Evolutionary conservation across 106 monocot species (phyloP), one percentile per base, ranked within the genome.

Genomic region (Apostasia shenzhenica): DNA sequence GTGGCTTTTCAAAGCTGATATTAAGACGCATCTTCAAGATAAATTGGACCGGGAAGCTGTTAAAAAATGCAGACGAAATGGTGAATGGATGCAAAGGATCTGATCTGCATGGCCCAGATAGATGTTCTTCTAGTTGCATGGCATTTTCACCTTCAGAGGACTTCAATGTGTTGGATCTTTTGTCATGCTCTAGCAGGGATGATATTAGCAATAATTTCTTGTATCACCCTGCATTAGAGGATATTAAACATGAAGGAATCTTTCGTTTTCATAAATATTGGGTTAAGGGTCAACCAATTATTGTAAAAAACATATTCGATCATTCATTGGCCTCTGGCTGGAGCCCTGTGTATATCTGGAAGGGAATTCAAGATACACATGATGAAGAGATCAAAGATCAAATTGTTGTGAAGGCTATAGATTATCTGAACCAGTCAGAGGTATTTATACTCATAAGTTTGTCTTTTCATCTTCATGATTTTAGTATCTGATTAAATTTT

Each of bases 51-150:
- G 73, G 87, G 59, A 99, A 93, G 67, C 80, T 99, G 4, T 81
- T 87, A 8, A 99, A 88, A 73, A 83, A 87, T 78, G 83, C 90
- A 13, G 93, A 93, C 67, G 99, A 99, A 80, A 93, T 99, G 87
- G 93, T 99, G 54, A 81, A 67, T 72, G 93, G 99, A 14, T 99
- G 99, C 66, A 90, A 72, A 76, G 77, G 81, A 62, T 71, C 71
- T 77, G 83, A 76, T 58, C 1, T 59, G 1, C 56, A 66, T 13
- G 51, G 40, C 73, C 54, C 66, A 43, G 78, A 80, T 39, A 62
- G 50, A 65, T 85, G 86, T 54, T 46, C 9, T 51, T 77, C 65
- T 61, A 14, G 2, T 49, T 93, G 85, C 59, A 62, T 55, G 52
- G 53, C n/a, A 37, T 50, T 5, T 41, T 53, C 47, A 48, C 49